Conservation (phyloP, 306 rosid genomes). For the Glycyrrhiza uralensis region DNA sequence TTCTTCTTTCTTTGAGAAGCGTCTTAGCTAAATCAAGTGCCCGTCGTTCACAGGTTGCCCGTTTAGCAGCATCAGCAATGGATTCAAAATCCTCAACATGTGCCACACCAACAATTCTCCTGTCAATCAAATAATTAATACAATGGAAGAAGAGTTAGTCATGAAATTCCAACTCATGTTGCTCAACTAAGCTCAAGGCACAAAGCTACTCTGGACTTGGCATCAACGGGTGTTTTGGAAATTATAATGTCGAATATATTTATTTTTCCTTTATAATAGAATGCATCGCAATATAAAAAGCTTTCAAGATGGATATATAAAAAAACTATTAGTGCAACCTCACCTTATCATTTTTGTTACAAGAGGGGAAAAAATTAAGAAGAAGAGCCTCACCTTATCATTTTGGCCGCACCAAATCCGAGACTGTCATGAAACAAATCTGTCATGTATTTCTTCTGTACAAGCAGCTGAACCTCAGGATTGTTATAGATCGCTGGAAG, state of each 20-base stretch:
- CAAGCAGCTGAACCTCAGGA: constrained; percentile 55
- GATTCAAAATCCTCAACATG: constrained; percentile 92
- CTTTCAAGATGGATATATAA: not conserved
- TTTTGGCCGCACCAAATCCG: constrained; percentile 91
- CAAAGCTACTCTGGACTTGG: not conserved
- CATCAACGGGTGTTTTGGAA: not conserved
- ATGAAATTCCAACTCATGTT: not conserved
- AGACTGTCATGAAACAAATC: constrained; percentile 77
- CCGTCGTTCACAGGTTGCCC: constrained; percentile 65
- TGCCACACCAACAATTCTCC: constrained; percentile 91
- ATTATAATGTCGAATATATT: not conserved
- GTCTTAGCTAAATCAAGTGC: constrained; percentile 71
- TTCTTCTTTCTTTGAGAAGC: constrained; percentile 74
- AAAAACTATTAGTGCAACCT: not conserved
- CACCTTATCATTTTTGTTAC: not conserved
- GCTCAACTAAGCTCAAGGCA: not conserved
- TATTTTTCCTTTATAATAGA: not conserved
- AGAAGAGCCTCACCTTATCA: constrained; percentile 63
- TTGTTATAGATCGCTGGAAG: constrained; percentile 74
- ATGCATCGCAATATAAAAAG: not conserved
- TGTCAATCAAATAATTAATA: constrained; percentile 30
- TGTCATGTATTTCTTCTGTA: constrained; percentile 55
- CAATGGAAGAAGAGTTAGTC: constrained; percentile 1
- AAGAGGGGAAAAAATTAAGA: not conserved
- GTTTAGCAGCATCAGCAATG: constrained; percentile 51